phyloP scores from a whole-genome alignment of 2,329 filamentous ascomycete species.

The Fusarium multiceps region DNA sequence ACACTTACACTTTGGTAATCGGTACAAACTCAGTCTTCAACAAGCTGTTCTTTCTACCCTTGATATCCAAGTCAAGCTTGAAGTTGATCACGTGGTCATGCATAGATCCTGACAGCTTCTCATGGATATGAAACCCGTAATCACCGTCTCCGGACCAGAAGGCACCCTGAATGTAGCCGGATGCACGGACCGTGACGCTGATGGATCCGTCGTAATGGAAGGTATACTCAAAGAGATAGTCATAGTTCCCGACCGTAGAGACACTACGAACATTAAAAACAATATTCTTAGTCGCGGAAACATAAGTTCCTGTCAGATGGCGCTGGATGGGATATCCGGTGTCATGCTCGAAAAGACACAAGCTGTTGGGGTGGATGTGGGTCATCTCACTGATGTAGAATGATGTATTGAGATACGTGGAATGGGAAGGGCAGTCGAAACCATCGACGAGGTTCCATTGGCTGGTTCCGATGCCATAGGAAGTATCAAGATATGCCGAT shows the following conservation, averaged over 20 bases:
- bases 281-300: constrained; percentile 60
- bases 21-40: constrained; percentile 50
- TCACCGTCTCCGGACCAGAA: constrained; percentile 59
- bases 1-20: constrained; percentile 5
- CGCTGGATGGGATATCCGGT: constrained; percentile 62
- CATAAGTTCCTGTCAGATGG: constrained; percentile 56
- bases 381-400: constrained; percentile 59
- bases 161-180: constrained; percentile 65
- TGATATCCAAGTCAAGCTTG: constrained; percentile 65
- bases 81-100: constrained; percentile 68
- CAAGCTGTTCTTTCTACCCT: constrained; percentile 60
- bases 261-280: constrained; percentile 60
- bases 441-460: constrained; percentile 59
- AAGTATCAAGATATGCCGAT: constrained; percentile 60
- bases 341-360: constrained; percentile 67
- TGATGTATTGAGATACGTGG: constrained; percentile 61
- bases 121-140: constrained; percentile 63
- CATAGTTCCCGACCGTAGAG: constrained; percentile 66
- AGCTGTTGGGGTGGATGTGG: constrained; percentile 59
- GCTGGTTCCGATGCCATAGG: constrained; percentile 60
- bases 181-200: constrained; percentile 62
- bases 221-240: constrained; percentile 62
- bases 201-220: constrained; percentile 65
- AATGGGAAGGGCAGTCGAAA: constrained; percentile 63
- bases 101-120: constrained; percentile 60